Evolutionary conservation across 2,329 filamentous ascomycete genomes (phyloP).

Genomic region (Trichoderma sp.): DNA sequence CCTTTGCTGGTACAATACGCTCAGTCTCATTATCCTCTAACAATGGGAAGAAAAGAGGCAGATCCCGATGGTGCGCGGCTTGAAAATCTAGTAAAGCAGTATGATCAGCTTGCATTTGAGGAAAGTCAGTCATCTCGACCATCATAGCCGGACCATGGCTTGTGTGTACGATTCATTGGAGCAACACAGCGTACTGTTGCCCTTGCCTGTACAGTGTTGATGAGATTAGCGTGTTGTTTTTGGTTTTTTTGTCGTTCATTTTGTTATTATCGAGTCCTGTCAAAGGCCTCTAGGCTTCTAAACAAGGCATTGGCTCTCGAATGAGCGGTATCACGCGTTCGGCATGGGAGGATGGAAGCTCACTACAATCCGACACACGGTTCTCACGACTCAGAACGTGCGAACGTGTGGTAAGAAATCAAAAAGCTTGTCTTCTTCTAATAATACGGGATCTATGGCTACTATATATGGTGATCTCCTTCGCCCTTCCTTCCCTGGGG

Average conservation of each 20-base stretch:
- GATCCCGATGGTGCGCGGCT: slow-evolving; percentile 1
- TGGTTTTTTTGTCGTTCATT: neutral
- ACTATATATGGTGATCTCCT: too few species aligned
- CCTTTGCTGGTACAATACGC: slow-evolving; percentile 9
- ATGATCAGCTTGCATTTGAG: neutral
- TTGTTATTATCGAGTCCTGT: neutral
- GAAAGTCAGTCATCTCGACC: neutral
- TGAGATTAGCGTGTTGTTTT: neutral
- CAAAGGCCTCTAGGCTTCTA: neutral
- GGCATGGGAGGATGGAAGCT: too few species aligned
- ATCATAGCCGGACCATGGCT: neutral
- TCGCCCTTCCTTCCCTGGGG: too few species aligned
- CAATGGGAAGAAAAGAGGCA: neutral
- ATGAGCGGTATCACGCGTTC: too few species aligned
- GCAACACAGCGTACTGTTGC: neutral
- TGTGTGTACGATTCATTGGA: neutral
- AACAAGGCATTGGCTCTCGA: neutral
- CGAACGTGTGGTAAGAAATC: too few species aligned
- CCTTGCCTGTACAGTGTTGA: neutral
- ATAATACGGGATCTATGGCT: too few species aligned
- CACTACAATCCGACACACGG: too few species aligned
- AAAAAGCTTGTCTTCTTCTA: too few species aligned
- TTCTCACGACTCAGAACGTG: too few species aligned
- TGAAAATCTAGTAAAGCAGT: slow-evolving; percentile 10
- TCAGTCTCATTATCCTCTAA: slow-evolving; percentile 11